A percentile compares a stretch with the other conserved stretches of the same genome.
Conservation (phyloP, 2,329 filamentous ascomycete genomes). For the Calycina marina region DNA sequence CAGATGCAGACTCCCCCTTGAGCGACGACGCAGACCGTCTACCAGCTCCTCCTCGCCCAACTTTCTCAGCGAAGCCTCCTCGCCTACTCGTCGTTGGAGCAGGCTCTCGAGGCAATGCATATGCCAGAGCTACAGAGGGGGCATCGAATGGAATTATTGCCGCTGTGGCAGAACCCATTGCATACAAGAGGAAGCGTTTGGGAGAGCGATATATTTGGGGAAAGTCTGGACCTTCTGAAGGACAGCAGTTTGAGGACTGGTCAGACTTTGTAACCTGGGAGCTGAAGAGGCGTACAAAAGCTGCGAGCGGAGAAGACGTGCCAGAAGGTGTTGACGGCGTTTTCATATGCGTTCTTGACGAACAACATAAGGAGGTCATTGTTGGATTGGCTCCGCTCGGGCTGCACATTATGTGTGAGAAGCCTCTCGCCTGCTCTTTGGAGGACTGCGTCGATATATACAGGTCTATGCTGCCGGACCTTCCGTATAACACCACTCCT, state of each 20-base stretch:
- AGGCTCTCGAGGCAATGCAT: conserved; percentile 63
- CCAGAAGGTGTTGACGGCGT: conserved; percentile 35
- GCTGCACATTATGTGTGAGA: conserved; percentile 88
- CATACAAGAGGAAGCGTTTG: conserved; percentile 60
- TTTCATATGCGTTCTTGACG: conserved; percentile 68
- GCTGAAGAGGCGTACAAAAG: conserved; percentile 38
- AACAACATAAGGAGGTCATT: conserved; percentile 74
- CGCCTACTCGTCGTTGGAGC: conserved; percentile 71
- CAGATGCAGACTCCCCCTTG: conserved; percentile 8
- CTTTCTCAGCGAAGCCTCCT: conserved; percentile 32
- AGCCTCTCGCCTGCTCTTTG: conserved; percentile 72
- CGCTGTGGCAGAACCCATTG: conserved; percentile 68
- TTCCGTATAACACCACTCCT: conserved; percentile 20
- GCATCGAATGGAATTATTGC: conserved; percentile 54
- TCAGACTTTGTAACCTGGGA: conserved; percentile 64
- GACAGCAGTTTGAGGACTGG: conserved; percentile 63
- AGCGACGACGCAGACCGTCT: conserved; percentile 11
- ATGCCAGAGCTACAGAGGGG: conserved; percentile 52
- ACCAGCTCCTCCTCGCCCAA: conserved; percentile 16
- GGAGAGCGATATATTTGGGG: conserved; percentile 64
- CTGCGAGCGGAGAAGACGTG: conserved; percentile 30
- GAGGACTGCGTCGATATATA: conserved; percentile 67
- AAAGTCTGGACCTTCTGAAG: conserved; percentile 31
- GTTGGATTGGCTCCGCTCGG: conserved; percentile 54
- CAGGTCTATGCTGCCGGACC: conserved; percentile 32